These are phyloP conservation scores for Botrytis porri DNA, from an alignment of 2,329 filamentous ascomycete species.

Conservation along the genomic window DNA sequence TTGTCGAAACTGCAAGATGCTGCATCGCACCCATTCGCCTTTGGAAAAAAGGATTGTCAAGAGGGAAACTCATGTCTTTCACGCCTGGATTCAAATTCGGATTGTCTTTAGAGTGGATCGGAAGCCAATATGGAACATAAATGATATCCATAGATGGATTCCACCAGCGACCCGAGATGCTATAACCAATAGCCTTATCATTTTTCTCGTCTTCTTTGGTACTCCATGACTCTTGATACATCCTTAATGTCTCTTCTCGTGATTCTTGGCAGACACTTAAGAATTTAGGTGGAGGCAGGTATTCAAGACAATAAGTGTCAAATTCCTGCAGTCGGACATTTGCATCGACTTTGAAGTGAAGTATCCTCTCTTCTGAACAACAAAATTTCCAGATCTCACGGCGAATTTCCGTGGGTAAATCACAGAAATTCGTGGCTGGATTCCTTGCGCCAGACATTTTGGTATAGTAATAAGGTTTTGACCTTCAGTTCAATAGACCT, in stretches of 20 bases:
- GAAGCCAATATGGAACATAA: conserved; percentile 5
- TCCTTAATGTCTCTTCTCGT: not conserved
- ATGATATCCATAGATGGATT: conserved; percentile 1
- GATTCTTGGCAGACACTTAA: not conserved
- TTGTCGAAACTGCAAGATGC: conserved; percentile 3
- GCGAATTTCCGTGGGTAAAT: not conserved
- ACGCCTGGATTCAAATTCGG: not conserved
- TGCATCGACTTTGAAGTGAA: not conserved
- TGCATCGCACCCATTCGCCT: not conserved
- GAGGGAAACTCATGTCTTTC: not conserved
- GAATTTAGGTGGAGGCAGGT: not conserved
- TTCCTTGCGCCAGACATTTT: not conserved
- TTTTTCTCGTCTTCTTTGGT: not conserved
- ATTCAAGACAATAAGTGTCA: not conserved
- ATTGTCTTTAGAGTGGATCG: not conserved
- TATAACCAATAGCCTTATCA: not conserved
- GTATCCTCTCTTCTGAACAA: not conserved
- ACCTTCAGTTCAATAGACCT: not conserved
- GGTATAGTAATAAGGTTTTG: not conserved
- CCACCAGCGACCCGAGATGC: not conserved
- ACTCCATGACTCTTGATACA: not conserved
- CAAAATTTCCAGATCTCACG: not conserved
- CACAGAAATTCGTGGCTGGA: not conserved
- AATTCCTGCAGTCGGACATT: not conserved
- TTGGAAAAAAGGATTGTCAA: not conserved